A percentile compares a stretch with the other conserved stretches of the same genome.
These are phyloP conservation scores for Immersiella caudata DNA, from an alignment of 495 filamentous ascomycete species.

Conservation along the genomic window DNA sequence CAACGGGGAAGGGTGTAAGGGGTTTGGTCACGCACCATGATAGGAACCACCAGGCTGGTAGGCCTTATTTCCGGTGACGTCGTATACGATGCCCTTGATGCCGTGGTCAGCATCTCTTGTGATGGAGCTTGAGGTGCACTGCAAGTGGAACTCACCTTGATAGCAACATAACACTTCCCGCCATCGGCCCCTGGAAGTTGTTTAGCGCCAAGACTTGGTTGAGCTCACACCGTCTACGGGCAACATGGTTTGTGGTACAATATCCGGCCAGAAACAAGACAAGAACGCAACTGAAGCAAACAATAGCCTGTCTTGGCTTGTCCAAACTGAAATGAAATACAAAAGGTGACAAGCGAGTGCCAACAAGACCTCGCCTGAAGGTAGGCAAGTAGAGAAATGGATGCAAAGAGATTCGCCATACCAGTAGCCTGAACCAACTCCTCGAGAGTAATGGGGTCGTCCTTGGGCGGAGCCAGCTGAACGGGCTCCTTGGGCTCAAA, in stretches of 20 bases:
- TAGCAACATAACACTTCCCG: constrained; percentile 84
- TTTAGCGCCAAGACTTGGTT: background rate
- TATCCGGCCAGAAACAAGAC: no score
- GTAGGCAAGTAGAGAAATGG: no score
- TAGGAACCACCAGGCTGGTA: constrained; percentile 87
- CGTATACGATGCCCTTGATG: constrained; percentile 79
- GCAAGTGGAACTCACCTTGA: constrained; percentile 67
- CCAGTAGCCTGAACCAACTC: constrained; percentile 82
- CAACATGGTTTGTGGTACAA: no score
- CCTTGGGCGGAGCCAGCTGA: constrained; percentile 80
- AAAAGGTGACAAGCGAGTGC: no score
- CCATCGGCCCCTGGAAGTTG: constrained; percentile 54
- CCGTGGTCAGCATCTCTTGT: constrained; percentile 19
- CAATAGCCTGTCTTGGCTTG: no score
- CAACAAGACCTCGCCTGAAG: no score
- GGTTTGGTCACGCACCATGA: constrained; percentile 60
- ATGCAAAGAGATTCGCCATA: constrained; percentile 41
- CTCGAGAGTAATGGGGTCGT: constrained; percentile 76
- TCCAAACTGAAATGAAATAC: no score
- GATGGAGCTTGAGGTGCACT: constrained; percentile 13
- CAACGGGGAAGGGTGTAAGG: background rate
- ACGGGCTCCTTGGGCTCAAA: constrained; percentile 88
- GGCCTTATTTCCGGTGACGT: constrained; percentile 82
- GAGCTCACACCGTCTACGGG: background rate
- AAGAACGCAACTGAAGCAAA: no score